These are phyloP conservation scores for Corymbia citriodora DNA, from an alignment of 441 rosid species.

Conservation along the genomic window DNA sequence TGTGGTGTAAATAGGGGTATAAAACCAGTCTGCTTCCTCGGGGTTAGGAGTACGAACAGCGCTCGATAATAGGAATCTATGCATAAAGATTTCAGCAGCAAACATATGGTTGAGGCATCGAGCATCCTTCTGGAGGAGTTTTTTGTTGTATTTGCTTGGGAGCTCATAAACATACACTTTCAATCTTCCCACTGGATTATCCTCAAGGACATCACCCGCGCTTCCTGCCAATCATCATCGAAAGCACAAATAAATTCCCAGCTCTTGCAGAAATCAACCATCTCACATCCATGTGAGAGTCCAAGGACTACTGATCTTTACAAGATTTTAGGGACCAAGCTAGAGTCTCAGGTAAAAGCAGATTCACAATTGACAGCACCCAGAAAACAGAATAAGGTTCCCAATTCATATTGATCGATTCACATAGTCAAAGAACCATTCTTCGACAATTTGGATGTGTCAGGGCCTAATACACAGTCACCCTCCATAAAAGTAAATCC, in stretches of 20 bases:
- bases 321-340: neutral
- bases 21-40: conserved; percentile 92
- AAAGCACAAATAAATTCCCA: neutral
- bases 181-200: conserved; percentile 87
- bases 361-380: neutral
- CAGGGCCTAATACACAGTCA: neutral
- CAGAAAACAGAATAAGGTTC: neutral
- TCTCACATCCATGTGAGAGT: neutral
- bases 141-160: conserved; percentile 90
- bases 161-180: conserved; percentile 86
- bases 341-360: neutral
- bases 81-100: conserved; percentile 93
- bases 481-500: neutral
- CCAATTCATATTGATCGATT: neutral
- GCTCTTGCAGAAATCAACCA: neutral
- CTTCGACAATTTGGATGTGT: neutral
- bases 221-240: conserved; percentile 48
- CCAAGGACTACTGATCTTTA: neutral
- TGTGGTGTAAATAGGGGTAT: conserved; percentile 76
- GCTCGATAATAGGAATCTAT: conserved; percentile 79
- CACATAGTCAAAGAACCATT: neutral
- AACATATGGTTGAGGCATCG: conserved; percentile 93
- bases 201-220: conserved; percentile 92
- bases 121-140: conserved; percentile 78
- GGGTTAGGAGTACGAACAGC: conserved; percentile 80